Evolutionary conservation across 495 filamentous ascomycete genomes (phyloP).

Genomic region (Penicillium crystallinum): DNA sequence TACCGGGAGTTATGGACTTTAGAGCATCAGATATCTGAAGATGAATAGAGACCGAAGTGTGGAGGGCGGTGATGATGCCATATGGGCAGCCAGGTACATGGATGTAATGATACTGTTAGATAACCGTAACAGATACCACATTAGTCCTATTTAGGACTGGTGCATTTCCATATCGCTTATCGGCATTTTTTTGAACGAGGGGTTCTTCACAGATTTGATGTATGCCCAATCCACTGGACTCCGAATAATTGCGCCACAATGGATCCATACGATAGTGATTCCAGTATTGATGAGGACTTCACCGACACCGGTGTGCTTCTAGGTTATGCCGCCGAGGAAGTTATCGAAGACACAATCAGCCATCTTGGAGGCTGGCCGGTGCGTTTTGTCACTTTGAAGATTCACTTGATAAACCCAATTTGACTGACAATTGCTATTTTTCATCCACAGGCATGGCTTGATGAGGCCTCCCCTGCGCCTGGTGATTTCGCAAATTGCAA

Average conservation of each 20-base stretch:
- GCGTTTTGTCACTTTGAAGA: constrained; percentile 26
- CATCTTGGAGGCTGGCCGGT: constrained; percentile 86
- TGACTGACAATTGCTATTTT: constrained; percentile 4
- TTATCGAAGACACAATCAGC: constrained; percentile 79
- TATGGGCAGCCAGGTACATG: too few relatives aligned
- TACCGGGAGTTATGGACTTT: neutral
- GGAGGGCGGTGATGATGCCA: neutral
- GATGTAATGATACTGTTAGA: neutral
- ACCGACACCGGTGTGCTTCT: constrained; percentile 87
- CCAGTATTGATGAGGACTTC: constrained; percentile 58
- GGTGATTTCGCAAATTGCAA: constrained; percentile 80
- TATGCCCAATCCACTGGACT: neutral
- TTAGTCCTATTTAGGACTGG: neutral
- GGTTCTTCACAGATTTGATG: constrained; percentile 10
- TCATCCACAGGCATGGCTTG: constrained; percentile 72
- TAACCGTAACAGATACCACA: neutral
- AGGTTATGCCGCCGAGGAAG: constrained; percentile 79
- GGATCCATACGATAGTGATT: constrained; percentile 80
- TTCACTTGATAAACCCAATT: neutral
- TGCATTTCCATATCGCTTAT: constrained; percentile 25
- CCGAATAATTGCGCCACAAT: constrained; percentile 41
- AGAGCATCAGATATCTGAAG: neutral
- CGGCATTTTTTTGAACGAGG: constrained; percentile 26
- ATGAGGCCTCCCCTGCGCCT: constrained; percentile 61
- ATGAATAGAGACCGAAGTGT: neutral